Evolutionary conservation across 257 asterid genomes (phyloP), one percentile per base, ranked within the genome.

Genomic region (Solanum lycopersicoides): DNA sequence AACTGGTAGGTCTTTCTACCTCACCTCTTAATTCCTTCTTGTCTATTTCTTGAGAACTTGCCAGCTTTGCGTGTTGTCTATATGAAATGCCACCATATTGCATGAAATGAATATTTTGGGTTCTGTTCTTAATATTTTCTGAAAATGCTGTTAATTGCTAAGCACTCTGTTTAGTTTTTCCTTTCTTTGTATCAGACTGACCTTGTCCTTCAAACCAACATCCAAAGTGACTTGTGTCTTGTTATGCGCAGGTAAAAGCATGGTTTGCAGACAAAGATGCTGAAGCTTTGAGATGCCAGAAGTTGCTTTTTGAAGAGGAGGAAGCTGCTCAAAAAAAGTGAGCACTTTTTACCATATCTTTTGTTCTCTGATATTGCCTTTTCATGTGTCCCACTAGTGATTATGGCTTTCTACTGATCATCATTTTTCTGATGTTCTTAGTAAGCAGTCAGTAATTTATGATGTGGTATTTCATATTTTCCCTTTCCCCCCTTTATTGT

Each of bases 301-400:
- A 95, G 92, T 94, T 96, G 91, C 99, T 97, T 53, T 95, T 96
- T 90, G 99, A 94, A 93, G 99, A 97, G 92, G 99, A 96, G 90
- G 99, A 97, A 89, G 98, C 97, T 85, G 96, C 93, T 87, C 93
- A 94, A 89, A 93, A 90, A 91, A 92, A 98, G 99, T 97, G 84
- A 73, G 53, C 88, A 44, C 73, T 30, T 9, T 80, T 85, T 56
- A 73, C 85, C 25, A 20, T 41, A 50, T 82, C 65, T 66, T 32
- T 74, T 25, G 83, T 86, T 86, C 30, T 25, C 59, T 76, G 30
- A 32, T 41, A 76, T 59, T 76, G 32, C 85, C 32, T 82, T 80
- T 82, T 82, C 68, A 50, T 80, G 45, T 50, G 69, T 82, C 69
- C 28, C 44, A 47, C 69, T 82, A 18, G 69, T 23, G 41, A 50